phyloP scores from a whole-genome alignment of 2,329 filamentous ascomycete genomes.

The Fusarium subtropicale region DNA sequence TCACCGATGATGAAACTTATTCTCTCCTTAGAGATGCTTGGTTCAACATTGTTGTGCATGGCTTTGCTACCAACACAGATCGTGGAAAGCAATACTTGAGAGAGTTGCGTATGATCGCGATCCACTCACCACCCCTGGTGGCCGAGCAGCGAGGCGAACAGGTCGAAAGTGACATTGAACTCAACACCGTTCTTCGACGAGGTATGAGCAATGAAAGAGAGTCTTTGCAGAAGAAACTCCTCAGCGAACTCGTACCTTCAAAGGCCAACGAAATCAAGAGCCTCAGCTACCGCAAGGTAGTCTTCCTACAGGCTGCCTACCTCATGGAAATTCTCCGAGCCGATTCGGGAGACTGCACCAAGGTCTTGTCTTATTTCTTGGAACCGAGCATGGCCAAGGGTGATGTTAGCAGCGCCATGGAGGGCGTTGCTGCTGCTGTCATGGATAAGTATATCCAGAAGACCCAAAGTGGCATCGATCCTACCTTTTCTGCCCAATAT shows the following conservation, averaged over 20 bases:
- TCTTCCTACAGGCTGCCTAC: conserved; percentile 92
- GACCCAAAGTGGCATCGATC: conserved; percentile 76
- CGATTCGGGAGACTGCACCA: conserved; percentile 88
- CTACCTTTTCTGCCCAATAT: conserved; percentile 89
- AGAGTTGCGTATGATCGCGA: conserved; percentile 85
- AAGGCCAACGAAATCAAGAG: conserved; percentile 82
- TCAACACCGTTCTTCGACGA: conserved; percentile 91
- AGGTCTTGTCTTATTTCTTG: conserved; percentile 91
- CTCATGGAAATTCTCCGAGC: conserved; percentile 90
- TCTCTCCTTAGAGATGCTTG: conserved; percentile 88
- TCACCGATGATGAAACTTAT: conserved; percentile 74
- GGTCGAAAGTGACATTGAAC: conserved; percentile 94
- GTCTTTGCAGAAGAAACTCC: conserved; percentile 80
- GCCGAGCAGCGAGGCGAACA: conserved; percentile 90
- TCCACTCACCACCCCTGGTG: conserved; percentile 87
- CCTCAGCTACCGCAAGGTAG: conserved; percentile 88
- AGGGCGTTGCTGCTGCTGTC: conserved; percentile 72
- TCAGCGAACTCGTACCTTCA: conserved; percentile 78
- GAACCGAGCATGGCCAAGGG: conserved; percentile 82
- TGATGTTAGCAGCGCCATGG: conserved; percentile 73
- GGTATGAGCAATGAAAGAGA: conserved; percentile 85
- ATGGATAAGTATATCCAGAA: conserved; percentile 83
- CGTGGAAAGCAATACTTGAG: conserved; percentile 78
- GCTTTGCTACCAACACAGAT: conserved; percentile 80
- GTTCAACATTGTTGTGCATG: conserved; percentile 98